A percentile compares a stretch with the other conserved stretches of the same genome.
phyloP scores from a whole-genome alignment of 495 filamentous ascomycete species.

The Aspergillus steynii region DNA sequence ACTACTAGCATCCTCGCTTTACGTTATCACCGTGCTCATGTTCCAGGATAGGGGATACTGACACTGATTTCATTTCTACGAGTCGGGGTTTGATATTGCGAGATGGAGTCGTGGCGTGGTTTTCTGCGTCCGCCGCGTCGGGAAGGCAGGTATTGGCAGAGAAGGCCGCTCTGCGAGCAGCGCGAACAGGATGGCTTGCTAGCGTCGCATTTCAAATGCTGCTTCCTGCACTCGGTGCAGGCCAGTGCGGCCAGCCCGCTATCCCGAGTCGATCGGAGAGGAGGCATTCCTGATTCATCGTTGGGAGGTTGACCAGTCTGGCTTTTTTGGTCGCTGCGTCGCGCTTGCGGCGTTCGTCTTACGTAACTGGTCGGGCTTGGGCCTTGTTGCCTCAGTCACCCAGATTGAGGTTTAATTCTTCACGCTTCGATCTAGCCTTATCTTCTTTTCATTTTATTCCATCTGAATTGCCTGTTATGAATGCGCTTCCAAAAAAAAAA shows the following conservation, averaged over 20 bases:
- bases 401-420: no score
- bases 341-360: no score
- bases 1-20: conserved; percentile 8
- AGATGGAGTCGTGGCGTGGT: conserved; percentile 19
- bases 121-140: conserved; percentile 39
- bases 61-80: not conserved
- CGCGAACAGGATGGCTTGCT: conserved; percentile 38
- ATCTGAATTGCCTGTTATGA: no score
- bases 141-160: conserved; percentile 41
- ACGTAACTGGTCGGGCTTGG: no score
- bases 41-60: not conserved
- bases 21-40: not conserved
- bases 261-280: conserved; percentile 2
- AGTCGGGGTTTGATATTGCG: conserved; percentile 1
- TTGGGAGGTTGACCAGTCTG: not conserved
- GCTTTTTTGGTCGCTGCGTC: no score
- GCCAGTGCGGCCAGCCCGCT: conserved; percentile 27
- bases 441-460: no score
- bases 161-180: conserved; percentile 28
- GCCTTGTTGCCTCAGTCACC: not conserved
- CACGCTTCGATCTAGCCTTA: not conserved
- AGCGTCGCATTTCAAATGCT: conserved; percentile 46
- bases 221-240: conserved; percentile 46
- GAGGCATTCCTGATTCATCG: conserved; percentile 22
- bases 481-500: no score